These are phyloP conservation scores for Tilletia horrida DNA, from an alignment of 1,284 basidiomycete genomes.

Conservation along the genomic window DNA sequence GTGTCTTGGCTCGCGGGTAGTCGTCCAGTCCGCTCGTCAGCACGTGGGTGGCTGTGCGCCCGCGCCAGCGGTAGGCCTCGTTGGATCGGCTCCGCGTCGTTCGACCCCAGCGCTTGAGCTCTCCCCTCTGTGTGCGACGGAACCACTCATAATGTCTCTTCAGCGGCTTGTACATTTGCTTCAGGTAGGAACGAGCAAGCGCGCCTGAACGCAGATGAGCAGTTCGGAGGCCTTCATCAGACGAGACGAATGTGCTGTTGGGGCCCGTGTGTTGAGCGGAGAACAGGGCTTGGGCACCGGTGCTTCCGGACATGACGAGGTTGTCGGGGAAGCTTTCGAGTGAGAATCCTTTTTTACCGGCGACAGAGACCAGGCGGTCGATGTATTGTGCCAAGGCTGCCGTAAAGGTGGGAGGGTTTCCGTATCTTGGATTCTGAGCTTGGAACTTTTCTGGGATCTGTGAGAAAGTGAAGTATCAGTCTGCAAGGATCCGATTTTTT, in stretches of 20 bases:
- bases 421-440: constrained; percentile 85
- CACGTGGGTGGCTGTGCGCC: constrained; percentile 79
- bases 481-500: background rate
- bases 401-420: constrained; percentile 86
- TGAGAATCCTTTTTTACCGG: background rate
- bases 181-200: constrained; percentile 66
- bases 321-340: constrained; percentile 12
- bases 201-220: constrained; percentile 41
- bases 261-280: background rate
- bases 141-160: constrained; percentile 94
- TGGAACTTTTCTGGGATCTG: constrained; percentile 75
- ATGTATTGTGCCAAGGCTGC: constrained; percentile 88
- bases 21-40: constrained; percentile 92
- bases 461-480: background rate
- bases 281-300: constrained; percentile 16
- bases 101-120: constrained; percentile 82
- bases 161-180: constrained; percentile 74
- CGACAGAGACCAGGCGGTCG: constrained; percentile 61
- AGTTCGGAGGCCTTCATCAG: constrained; percentile 10
- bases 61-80: constrained; percentile 90
- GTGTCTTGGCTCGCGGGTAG: constrained; percentile 75
- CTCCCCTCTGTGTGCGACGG: constrained; percentile 76
- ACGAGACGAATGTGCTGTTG: background rate
- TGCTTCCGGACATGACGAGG: constrained; percentile 15
- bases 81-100: constrained; percentile 70